These are phyloP conservation scores for Macrophomina tecta DNA, from an alignment of 2,329 filamentous ascomycete genomes.

Conservation along the genomic window DNA sequence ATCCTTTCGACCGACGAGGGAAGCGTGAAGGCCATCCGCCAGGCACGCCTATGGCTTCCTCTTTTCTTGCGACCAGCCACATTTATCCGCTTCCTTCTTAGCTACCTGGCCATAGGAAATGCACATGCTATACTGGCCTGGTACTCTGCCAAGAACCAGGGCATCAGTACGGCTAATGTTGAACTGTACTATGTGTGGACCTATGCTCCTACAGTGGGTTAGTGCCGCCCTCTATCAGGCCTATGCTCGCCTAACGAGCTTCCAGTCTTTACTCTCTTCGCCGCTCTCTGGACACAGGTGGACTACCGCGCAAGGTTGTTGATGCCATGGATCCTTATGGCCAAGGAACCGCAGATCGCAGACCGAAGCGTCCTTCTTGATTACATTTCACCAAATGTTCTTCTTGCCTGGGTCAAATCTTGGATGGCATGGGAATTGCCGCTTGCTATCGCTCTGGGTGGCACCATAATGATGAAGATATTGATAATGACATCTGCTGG, in stretches of 20 bases:
- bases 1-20: too few species aligned
- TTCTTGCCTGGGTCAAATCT: neutral
- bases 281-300: neutral
- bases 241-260: neutral
- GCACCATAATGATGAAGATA: neutral
- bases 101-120: too few species aligned
- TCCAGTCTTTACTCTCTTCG: neutral
- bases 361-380: neutral
- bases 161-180: neutral
- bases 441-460: neutral
- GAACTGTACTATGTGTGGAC: neutral
- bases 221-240: neutral
- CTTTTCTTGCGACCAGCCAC: too few species aligned
- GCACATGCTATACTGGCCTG: neutral
- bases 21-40: too few species aligned
- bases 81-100: too few species aligned
- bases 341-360: neutral
- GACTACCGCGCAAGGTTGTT: neutral
- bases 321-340: conserved; percentile 3
- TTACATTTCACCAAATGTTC: neutral
- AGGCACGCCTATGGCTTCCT: too few species aligned
- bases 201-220: neutral
- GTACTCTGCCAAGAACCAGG: neutral
- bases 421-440: neutral
- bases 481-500: neutral